These are phyloP conservation scores for Leucocoprinus leucothites DNA, from an alignment of 768 basidiomycete genomes.

Conservation along the genomic window DNA sequence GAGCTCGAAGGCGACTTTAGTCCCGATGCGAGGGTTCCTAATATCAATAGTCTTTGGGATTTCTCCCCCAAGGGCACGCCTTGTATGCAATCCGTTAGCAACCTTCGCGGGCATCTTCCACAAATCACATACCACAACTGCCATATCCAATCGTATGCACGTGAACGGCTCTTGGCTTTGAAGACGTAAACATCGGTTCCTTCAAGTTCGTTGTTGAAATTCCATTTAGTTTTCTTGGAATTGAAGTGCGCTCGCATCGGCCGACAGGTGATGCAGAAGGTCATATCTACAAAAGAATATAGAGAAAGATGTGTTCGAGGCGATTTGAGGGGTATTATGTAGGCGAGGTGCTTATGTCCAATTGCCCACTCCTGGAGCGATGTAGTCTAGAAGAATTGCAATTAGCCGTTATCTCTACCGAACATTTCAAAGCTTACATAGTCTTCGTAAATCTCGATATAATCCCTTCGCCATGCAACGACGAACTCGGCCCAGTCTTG, in stretches of 20 bases:
- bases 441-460: constrained; percentile 82
- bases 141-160: constrained; percentile 91
- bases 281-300: constrained; percentile 84
- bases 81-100: constrained; percentile 22
- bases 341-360: constrained; percentile 77
- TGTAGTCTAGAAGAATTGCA: constrained; percentile 12
- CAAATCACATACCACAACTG: constrained; percentile 58
- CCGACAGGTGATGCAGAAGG: constrained; percentile 73
- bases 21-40: constrained; percentile 62
- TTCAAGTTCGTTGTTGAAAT: constrained; percentile 21
- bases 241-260: constrained; percentile 43
- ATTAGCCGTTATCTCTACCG: background rate
- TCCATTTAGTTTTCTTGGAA: constrained; percentile 35
- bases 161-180: constrained; percentile 72
- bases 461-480: constrained; percentile 77
- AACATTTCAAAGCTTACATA: constrained; percentile 51
- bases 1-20: constrained; percentile 67
- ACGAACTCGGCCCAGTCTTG: constrained; percentile 81
- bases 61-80: constrained; percentile 70
- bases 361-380: constrained; percentile 47
- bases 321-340: constrained; percentile 68
- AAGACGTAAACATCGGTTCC: constrained; percentile 89
- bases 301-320: constrained; percentile 70
- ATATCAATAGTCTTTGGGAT: constrained; percentile 72
- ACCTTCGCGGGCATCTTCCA: background rate